A percentile compares a stretch with the other conserved stretches of the same genome.
These are phyloP conservation scores for Penicillium nordicum DNA, from an alignment of 2,329 filamentous ascomycete genomes.

Conservation along the genomic window DNA sequence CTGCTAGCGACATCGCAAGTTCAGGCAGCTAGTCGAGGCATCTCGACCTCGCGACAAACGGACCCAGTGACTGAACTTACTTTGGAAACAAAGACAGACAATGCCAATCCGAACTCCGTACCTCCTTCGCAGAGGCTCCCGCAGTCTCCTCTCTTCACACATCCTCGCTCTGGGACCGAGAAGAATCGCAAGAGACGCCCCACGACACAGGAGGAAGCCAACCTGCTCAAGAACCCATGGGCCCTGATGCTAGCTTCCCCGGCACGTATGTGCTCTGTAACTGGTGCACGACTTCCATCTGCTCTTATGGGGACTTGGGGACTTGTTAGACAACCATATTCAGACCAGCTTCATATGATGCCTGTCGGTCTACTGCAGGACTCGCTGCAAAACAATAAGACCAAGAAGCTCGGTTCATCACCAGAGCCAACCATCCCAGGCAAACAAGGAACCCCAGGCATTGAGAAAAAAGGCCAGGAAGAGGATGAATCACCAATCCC, in stretches of 20 bases:
- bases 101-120: not conserved
- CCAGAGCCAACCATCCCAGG: not conserved
- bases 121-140: slow-evolving; percentile 35
- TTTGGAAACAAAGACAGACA: not conserved
- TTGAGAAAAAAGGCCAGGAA: not conserved
- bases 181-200: slow-evolving; percentile 27
- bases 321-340: slow-evolving; percentile 30
- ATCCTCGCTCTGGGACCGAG: slow-evolving; percentile 15
- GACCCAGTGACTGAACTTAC: slow-evolving; percentile 1
- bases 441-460: not conserved
- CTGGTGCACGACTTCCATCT: slow-evolving; percentile 33
- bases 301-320: slow-evolving; percentile 37
- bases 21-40: slow-evolving; percentile 3
- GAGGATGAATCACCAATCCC: not conserved
- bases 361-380: slow-evolving; percentile 34
- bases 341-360: slow-evolving; percentile 32
- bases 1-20: slow-evolving; percentile 9
- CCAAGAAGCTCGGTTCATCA: slow-evolving; percentile 9
- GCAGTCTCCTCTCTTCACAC: slow-evolving; percentile 35
- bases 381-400: slow-evolving; percentile 19
- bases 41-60: slow-evolving; percentile 12
- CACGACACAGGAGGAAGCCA: slow-evolving; percentile 24
- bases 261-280: slow-evolving; percentile 33
- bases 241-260: slow-evolving; percentile 40
- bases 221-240: slow-evolving; percentile 40